Base-by-base conservation (phyloP, 768 basidiomycete genomes). In the Hericium coralloides region DNA sequence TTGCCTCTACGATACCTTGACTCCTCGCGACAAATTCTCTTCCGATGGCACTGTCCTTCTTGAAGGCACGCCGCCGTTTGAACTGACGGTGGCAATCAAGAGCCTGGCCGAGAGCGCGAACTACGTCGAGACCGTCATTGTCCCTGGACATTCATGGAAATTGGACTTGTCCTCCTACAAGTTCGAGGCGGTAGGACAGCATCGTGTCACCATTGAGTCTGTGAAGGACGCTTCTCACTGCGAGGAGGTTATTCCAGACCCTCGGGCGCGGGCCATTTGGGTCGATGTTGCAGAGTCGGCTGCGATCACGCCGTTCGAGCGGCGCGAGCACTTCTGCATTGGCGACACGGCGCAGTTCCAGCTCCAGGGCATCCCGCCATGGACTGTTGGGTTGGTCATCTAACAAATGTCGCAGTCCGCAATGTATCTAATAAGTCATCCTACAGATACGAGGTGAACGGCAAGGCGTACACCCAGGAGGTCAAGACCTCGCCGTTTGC, bases 201-300 rank as follows among this genome's bases (percentile, higher is more conserved):
- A 98, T 67, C 76, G 85, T 49, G 73, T 98, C 47, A 79, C 77
- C 36, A 85, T 99, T 58, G 85, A 90, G 48, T 82, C 82, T 0
- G 77, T 98, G 12, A 73, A 75, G 12, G 97, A 99, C 71, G 79
- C 87, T 15, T 90, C 87, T 4, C 82, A 78, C 36, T 98, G 97
- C 70, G 85, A 84, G 52, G 86, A 92, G 56, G 80, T 83, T 14
- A 74, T 79, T 38, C 74, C 87, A 14, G 82, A 89, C 58, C 82
- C 83, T 2, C 68, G 80, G 38, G 71, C 72, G 36, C 77, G 80
- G 54, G 81, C 82, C 17, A 78, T 90, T 39, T 89, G 87, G 86
- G 80, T 94, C 12, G 92, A 98, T 63, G 93, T 98, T n/a, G 91
- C 93, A 2, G 97, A 99, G 70, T 92, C 92, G 1, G 97, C 97